Base-by-base conservation (phyloP, 345 rosid species). In the Erodium maritimum region DNA sequence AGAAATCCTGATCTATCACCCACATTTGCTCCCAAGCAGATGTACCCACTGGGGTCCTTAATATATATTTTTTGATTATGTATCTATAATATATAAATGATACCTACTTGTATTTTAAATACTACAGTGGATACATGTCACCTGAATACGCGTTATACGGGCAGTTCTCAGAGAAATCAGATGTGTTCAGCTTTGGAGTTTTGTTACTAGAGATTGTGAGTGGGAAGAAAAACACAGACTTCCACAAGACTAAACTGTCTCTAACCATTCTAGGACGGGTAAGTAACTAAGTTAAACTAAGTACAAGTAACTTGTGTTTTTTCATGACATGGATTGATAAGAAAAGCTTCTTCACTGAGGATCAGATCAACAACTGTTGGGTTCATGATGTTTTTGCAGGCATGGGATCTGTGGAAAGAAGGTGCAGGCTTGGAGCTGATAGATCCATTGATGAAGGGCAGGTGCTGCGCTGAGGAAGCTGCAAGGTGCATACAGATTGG, bases 151-250 rank as follows among this genome's bases (percentile, higher is more conserved):
- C 59, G 10, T 61, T 66, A 67, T 73, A 61, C 2, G 88, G 86
- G 17, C 65, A 72, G 11, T 73, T 75, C 68, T 82, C 86, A 0
- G 66, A 61, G 19, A 82, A 85, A 22, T 77, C 86, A 3, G 87
- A 85, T 24, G 82, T 78, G 46, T 78, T 61, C 52, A 82, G 88
- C 57, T 85, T 82, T 20, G 86, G 86, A 21, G 84, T 82, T 53
- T 56, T 82, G 14, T 50, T 85, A 61, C 66, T 85, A 24, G 91
- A 85, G 66, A 78, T 82, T 25, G 64, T 82, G 11, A 82, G 79
- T 20, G 86, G 88, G 23, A 61, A 23, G 64, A 77, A 54, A 61
- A 76, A 72, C 9, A 63, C 21, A 25, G 64, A 71, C 52, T 78
- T 69, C 50, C 55, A 60, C 9, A 59, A 52, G 16, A 60, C 61